phyloP scores from a whole-genome alignment of 2,329 filamentous ascomycete genomes.

The Phialophora tarda region DNA sequence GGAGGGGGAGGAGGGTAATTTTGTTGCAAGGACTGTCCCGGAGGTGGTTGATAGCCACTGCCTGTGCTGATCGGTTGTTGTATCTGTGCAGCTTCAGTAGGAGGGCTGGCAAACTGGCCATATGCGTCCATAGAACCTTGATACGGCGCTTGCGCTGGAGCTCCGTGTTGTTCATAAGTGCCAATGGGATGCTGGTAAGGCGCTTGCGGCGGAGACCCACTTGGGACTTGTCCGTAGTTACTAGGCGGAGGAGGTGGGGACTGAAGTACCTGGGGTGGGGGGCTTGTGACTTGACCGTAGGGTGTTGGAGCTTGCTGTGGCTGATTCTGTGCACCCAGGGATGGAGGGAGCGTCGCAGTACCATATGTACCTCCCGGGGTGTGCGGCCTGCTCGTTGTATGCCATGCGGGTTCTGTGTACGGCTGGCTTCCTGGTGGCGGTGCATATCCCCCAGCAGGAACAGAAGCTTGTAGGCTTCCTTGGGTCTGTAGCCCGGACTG shows the following conservation, averaged over 20 bases:
- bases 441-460: constrained; percentile 33
- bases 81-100: constrained; percentile 2
- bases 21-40: constrained; percentile 21
- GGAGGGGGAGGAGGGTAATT: constrained; percentile 33
- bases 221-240: constrained; percentile 1
- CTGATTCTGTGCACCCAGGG: constrained; percentile 11
- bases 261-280: background rate
- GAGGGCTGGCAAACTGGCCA: constrained; percentile 14
- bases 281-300: constrained; percentile 14
- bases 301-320: constrained; percentile 2
- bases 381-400: constrained; percentile 33
- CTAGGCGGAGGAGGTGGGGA: background rate
- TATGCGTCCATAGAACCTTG: constrained; percentile 9
- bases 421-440: constrained; percentile 38
- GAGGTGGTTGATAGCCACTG: constrained; percentile 6
- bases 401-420: constrained; percentile 38
- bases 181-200: background rate
- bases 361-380: constrained; percentile 23
- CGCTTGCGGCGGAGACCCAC: background rate
- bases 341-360: constrained; percentile 5
- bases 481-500: constrained; percentile 47
- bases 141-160: background rate
- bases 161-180: constrained; percentile 2
- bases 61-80: constrained; percentile 4
- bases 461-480: constrained; percentile 39